A percentile compares a stretch with the other conserved stretches of the same genome.
phyloP scores from a whole-genome alignment of 352 stramenopile genomes.

The Phytophthora constricta region DNA sequence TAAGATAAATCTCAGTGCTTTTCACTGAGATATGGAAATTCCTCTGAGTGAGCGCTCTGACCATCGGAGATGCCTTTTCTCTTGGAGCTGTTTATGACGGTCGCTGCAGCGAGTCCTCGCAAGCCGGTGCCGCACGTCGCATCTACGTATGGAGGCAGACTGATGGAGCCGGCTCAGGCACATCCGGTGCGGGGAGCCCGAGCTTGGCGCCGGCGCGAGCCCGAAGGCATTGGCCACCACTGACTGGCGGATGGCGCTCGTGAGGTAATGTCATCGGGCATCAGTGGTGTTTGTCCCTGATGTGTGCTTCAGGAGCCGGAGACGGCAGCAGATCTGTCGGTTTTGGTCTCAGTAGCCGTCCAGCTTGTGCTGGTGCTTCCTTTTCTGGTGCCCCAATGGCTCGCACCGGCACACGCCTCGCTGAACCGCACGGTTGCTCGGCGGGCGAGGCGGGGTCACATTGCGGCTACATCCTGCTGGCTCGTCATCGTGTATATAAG shows the following conservation, averaged over 20 bases:
- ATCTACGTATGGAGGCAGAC: neutral
- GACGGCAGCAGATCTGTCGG: neutral
- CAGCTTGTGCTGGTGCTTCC: no score
- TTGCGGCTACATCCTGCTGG: constrained; percentile 16
- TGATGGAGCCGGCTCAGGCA: constrained; percentile 27
- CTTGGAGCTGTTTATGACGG: neutral
- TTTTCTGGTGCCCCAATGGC: no score
- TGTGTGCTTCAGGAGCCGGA: neutral
- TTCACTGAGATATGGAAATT: no score
- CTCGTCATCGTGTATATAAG: constrained; percentile 7
- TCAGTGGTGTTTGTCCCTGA: constrained; percentile 5
- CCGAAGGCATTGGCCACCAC: neutral
- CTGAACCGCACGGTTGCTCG: constrained; percentile 13
- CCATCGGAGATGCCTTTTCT: neutral
- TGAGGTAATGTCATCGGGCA: constrained; percentile 12
- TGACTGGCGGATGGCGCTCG: constrained; percentile 8
- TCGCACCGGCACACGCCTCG: no score
- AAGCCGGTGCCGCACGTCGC: neutral
- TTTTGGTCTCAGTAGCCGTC: no score
- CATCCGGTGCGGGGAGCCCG: constrained; percentile 18
- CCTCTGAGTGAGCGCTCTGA: no score
- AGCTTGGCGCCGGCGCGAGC: constrained; percentile 8
- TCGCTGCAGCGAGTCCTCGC: neutral
- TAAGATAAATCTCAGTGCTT: no score
- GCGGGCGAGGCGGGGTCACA: constrained; percentile 17